Conservation (phyloP, 441 rosid genomes). For the Corymbia citriodora region DNA sequence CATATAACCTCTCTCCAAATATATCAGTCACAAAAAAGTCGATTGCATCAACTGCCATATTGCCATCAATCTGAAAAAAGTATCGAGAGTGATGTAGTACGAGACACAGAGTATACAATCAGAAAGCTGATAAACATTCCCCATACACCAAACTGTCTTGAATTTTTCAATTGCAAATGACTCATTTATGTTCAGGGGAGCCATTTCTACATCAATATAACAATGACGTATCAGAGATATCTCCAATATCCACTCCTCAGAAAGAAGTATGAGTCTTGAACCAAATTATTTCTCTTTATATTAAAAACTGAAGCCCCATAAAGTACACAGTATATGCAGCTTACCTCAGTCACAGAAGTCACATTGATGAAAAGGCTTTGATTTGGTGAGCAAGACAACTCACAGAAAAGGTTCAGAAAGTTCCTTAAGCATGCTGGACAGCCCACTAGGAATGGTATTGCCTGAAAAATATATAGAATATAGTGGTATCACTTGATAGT, state of each 20-base stretch:
- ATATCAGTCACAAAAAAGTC: constrained; percentile 45
- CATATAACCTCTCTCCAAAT: constrained; percentile 63
- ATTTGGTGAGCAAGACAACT: constrained; percentile 69
- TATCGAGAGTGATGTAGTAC: neutral
- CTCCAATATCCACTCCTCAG: neutral
- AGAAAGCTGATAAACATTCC: neutral
- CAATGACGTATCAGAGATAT: neutral
- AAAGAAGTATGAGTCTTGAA: neutral
- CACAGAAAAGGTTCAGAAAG: constrained; percentile 68
- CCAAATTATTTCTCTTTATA: too few relatives aligned
- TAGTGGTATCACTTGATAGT: neutral
- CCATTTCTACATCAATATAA: neutral
- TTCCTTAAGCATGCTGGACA: constrained; percentile 84
- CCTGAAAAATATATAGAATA: constrained; percentile 31
- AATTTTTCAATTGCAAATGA: neutral
- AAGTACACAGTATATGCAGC: neutral
- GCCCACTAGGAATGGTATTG: constrained; percentile 70
- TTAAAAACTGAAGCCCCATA: neutral
- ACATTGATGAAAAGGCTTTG: constrained; percentile 72
- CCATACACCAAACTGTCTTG: neutral
- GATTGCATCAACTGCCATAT: constrained; percentile 61
- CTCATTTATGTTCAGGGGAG: neutral
- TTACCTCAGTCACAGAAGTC: constrained; percentile 58
- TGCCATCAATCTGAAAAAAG: constrained; percentile 46
- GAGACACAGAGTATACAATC: neutral